Evolutionary conservation across 371 early-diverging fungal genomes (phyloP), one percentile per base, ranked within the genome.

Genomic region (Umbelopsis sp.): DNA sequence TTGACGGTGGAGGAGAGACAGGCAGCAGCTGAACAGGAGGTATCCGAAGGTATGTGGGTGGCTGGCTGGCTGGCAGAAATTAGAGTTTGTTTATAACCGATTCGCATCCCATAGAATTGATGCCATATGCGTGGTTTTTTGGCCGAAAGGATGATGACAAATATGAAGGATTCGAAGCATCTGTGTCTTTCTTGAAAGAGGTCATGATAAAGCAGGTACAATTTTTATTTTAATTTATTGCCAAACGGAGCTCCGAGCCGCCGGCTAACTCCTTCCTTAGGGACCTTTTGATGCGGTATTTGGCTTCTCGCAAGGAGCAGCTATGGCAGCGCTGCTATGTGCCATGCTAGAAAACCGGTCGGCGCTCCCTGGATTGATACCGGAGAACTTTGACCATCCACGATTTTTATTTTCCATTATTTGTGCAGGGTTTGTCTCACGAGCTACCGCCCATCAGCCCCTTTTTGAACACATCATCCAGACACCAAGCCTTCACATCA

Each of bases 261-360:
- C 7, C 41, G 41, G 12, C 29, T 35, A 22, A 52, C 12, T 41
- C 41, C 41, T 7, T 41, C 41, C 18, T n/a, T 35, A 87, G 81
- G 91, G 90, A 5, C 90, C 91, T 3, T 93, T 91, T 72, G 88
- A 89, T 71, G 93, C 91, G 32, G 80, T 93, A 6, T 78, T 93
- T 71, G 93, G 93, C 7, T 93, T 93, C 71, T 90, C 90, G 10
- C 93, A 93, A 72, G 84, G 84, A 32, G 91, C 91, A 2, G 83
- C 89, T 29, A 80, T 91, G 75, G 90, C 93, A 7, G 86, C 90
- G 14, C 68, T 90, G 4, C 62, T 92, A 62, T 74, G 82, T 12
- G 72, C 79, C 14, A 69, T 85, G 37, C 67, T 91, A 25, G 81
- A 84, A 52, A 65, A 80, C 18, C 75, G 78, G 32, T 45, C 57